Conservation (phyloP, 352 stramenopile genomes). For the Phytophthora melonis region DNA sequence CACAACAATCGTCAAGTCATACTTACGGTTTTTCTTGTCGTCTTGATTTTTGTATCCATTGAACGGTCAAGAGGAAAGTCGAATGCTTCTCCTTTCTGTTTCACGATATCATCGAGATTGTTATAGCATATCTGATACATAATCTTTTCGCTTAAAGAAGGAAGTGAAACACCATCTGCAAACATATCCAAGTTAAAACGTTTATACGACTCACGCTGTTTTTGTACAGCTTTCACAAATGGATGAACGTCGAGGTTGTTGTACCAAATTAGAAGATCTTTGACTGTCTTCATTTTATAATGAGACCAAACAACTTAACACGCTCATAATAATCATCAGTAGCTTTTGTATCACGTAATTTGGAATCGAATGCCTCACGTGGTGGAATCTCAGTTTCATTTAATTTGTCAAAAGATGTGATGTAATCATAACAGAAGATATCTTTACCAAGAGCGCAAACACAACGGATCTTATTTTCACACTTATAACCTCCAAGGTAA, state of each 20-base stretch:
- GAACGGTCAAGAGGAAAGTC: neutral
- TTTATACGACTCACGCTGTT: neutral
- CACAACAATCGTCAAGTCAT: neutral
- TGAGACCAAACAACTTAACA: neutral
- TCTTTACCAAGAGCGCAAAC: conserved; percentile 14
- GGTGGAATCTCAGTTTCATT: conserved; percentile 18
- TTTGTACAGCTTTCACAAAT: neutral
- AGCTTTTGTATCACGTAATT: neutral
- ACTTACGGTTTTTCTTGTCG: neutral
- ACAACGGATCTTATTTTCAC: conserved; percentile 40
- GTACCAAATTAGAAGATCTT: neutral
- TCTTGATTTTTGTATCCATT: neutral
- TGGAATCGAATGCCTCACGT: conserved; percentile 31
- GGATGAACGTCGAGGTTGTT: neutral
- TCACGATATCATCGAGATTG: neutral
- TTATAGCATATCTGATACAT: conserved; percentile 1
- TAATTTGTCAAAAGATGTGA: conserved; percentile 35
- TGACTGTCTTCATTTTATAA: neutral
- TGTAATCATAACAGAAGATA: conserved; percentile 35
- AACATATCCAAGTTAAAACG: neutral
- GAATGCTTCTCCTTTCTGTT: neutral
- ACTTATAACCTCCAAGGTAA: conserved; percentile 42
- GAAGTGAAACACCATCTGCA: neutral
- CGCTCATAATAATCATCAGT: neutral
- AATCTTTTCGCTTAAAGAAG: neutral